Evolutionary conservation across 768 basidiomycete genomes (phyloP).

Genomic region (Leccinum imitatum): DNA sequence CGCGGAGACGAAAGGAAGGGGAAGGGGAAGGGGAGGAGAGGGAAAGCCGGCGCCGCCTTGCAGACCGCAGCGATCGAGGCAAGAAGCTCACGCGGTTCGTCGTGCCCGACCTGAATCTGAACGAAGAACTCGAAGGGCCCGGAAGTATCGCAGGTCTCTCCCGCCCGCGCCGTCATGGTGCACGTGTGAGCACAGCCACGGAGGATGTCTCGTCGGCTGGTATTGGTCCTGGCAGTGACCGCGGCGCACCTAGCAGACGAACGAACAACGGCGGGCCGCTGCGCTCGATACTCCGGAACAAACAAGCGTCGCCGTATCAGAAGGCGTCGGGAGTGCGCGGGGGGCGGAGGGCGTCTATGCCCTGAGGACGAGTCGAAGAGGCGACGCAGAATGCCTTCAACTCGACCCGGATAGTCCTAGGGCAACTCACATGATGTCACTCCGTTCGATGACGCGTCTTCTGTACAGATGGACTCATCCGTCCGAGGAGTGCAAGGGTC

Average conservation of each 20-base stretch:
- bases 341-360: constrained; percentile 7
- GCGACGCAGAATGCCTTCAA: not conserved
- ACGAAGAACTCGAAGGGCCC: not conserved
- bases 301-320: constrained; percentile 10
- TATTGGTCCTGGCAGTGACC: not conserved
- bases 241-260: not conserved
- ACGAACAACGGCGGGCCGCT: constrained; percentile 5
- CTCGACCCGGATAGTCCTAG: not conserved
- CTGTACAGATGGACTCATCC: not conserved
- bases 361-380: not conserved
- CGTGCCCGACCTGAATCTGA: constrained; percentile 5
- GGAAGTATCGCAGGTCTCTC: not conserved
- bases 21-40: not conserved
- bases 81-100: constrained; percentile 18
- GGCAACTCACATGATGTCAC: not conserved
- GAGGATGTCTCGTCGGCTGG: not conserved
- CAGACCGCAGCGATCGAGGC: not conserved
- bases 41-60: not conserved
- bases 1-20: not conserved
- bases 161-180: not conserved
- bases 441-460: not conserved
- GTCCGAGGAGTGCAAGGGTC: not conserved
- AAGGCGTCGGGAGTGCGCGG: not conserved
- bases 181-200: not conserved
- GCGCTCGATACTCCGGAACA: constrained; percentile 19